Evolutionary conservation across 345 rosid genomes (phyloP).

Genomic region (Gossypium sturtianum): DNA sequence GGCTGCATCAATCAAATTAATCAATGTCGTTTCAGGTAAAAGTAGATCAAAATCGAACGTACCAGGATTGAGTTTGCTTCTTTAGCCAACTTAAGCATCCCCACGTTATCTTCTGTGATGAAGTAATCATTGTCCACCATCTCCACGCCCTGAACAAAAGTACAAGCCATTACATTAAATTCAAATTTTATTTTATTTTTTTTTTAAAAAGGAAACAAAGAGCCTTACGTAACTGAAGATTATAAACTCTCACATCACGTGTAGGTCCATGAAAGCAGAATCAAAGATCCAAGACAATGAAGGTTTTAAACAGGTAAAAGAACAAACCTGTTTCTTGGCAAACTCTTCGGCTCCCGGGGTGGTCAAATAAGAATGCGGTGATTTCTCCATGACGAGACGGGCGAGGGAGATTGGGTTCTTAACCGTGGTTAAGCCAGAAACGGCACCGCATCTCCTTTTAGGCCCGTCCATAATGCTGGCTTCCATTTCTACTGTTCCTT

Average conservation of each 20-base stretch:
- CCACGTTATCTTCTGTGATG: constrained; percentile 73
- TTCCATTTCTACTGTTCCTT: constrained; percentile 95
- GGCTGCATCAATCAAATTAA: neutral
- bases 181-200: neutral
- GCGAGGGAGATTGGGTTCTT: constrained; percentile 90
- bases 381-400: constrained; percentile 91
- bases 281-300: neutral
- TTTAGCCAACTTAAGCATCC: constrained; percentile 78
- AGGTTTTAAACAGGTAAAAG: constrained; percentile 12
- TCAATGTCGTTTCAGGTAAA: neutral
- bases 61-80: constrained; percentile 92
- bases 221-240: neutral
- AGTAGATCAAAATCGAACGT: constrained; percentile 9
- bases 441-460: constrained; percentile 83
- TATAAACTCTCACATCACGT: neutral
- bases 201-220: neutral
- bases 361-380: constrained; percentile 93
- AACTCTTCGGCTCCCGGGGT: constrained; percentile 92
- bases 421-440: constrained; percentile 82
- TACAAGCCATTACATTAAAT: neutral
- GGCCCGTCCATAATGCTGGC: constrained; percentile 97
- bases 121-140: constrained; percentile 72
- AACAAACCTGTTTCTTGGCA: constrained; percentile 64
- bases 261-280: neutral
- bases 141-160: constrained; percentile 57